Evolutionary conservation across 305 asterid genomes (phyloP).

Genomic region (Fraxinus velutina): DNA sequence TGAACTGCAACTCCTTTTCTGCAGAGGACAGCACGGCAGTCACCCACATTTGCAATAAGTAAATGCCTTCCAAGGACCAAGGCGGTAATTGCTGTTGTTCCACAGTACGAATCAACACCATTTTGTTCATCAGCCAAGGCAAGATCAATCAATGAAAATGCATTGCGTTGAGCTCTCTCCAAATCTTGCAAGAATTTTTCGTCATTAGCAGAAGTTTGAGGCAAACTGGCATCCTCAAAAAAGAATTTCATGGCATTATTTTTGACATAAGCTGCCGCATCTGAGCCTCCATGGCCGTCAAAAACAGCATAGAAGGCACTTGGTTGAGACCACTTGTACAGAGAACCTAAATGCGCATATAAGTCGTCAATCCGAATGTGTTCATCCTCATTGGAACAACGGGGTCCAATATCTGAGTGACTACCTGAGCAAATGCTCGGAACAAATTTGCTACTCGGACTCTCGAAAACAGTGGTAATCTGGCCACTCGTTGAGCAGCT

Average conservation of each 20-base stretch:
- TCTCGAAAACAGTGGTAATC: conserved; percentile 27
- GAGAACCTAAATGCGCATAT: conserved; percentile 52
- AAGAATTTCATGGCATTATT: conserved; percentile 53
- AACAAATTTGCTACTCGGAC: conserved; percentile 34
- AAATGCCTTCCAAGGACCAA: conserved; percentile 68
- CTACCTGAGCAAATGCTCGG: conserved; percentile 74
- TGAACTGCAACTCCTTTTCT: conserved; percentile 55
- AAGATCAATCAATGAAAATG: conserved; percentile 61
- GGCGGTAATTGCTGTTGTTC: conserved; percentile 89
- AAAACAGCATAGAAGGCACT: conserved; percentile 81
- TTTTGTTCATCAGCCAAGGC: conserved; percentile 65
- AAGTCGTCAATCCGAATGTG: conserved; percentile 75
- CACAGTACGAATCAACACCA: conserved; percentile 57
- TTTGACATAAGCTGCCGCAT: conserved; percentile 70
- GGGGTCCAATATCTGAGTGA: conserved; percentile 77
- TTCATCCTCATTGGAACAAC: conserved; percentile 74
- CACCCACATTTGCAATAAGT: conserved; percentile 83
- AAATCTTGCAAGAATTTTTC: conserved; percentile 57
- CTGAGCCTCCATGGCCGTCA: conserved; percentile 93
- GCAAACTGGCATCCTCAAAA: conserved; percentile 46
- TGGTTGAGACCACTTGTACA: conserved; percentile 57
- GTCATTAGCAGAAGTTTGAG: conserved; percentile 49
- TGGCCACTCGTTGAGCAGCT: conserved; percentile 23
- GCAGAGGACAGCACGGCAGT: conserved; percentile 66
- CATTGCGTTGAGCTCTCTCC: conserved; percentile 48